Base-by-base conservation (phyloP, 495 filamentous ascomycete genomes). In the Parachaetomium inaequale region DNA sequence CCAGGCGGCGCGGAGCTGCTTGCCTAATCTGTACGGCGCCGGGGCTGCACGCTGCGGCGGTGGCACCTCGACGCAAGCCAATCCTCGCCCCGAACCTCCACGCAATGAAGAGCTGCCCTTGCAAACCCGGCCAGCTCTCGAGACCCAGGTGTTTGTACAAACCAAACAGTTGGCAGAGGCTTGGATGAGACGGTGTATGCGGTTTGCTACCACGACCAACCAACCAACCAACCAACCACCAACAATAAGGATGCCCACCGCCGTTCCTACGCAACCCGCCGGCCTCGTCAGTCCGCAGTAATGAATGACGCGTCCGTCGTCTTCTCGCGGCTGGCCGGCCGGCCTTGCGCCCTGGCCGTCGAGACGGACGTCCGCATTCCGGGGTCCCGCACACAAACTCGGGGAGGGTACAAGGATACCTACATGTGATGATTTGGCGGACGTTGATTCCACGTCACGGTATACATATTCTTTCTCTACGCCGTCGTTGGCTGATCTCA, bases 71-170 rank as follows among this genome's bases (percentile, higher is more conserved):
- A 17, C 15, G 15, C 3, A 25, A 49, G 23, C 45, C 45, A 49
- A 49, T 49, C 45, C 42, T 6, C 6, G 15, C 23, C 21, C 45
- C 21, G 19, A 26, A 26, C 45, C 7, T 49, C 45, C 8, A 21
- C 19, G 23, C 11, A 25, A 49, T 8, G n/a, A 25, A 7, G 11
- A 49, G 40, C 10, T 45, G 31, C 40, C 40, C 55, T 28, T 28
- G 40, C 25, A 57, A 7, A 23, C 21, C 29, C 28, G 40, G 38
- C 55, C 55, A 14, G 14, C 15, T 57, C 28, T 45, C 14, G 19
- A 15, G 55, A 40, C 55, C 55, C 55, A n/a, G 38, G 23, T 46
- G 55, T 57, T 46, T 43, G 55, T 19, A 12, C 25, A 45, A 21
- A 31, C 25, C 40, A 28, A 5, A 23, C 42, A n/a, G n/a, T 2